Percentiles rank a stretch among this genome's conserved stretches.
phyloP scores from a whole-genome alignment of 352 stramenopile species.

The Phytophthora multivora region DNA sequence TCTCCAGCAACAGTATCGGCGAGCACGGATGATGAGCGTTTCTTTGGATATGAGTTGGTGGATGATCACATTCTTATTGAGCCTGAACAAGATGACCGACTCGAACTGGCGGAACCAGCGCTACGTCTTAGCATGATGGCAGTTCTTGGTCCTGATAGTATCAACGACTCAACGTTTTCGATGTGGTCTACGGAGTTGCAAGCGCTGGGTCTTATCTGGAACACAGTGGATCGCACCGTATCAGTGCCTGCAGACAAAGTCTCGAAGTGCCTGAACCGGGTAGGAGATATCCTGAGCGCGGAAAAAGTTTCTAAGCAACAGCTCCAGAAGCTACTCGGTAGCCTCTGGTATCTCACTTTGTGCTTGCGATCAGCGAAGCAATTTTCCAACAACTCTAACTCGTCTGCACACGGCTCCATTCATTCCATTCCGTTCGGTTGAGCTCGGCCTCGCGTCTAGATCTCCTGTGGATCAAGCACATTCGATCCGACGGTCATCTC shows the following conservation, averaged over 20 bases:
- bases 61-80: constrained; percentile 42
- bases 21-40: constrained; percentile 3
- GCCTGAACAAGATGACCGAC: neutral
- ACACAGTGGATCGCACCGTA: constrained; percentile 9
- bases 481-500: constrained; percentile 6
- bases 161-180: constrained; percentile 42
- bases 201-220: constrained; percentile 16
- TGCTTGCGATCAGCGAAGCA: constrained; percentile 25
- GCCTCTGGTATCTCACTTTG: constrained; percentile 18
- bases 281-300: neutral
- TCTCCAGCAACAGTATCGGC: constrained; percentile 19
- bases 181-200: constrained; percentile 9
- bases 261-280: constrained; percentile 10
- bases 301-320: neutral
- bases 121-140: constrained; percentile 27
- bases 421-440: neutral
- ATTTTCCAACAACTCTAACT: constrained; percentile 13
- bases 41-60: constrained; percentile 33
- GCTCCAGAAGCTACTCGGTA: constrained; percentile 28
- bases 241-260: constrained; percentile 27
- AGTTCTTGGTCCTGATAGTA: constrained; percentile 11
- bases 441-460: neutral
- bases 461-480: neutral
- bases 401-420: neutral
- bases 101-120: constrained; percentile 10